Conservation (phyloP, 495 filamentous ascomycete species). For the Podospora anserina region DNA sequence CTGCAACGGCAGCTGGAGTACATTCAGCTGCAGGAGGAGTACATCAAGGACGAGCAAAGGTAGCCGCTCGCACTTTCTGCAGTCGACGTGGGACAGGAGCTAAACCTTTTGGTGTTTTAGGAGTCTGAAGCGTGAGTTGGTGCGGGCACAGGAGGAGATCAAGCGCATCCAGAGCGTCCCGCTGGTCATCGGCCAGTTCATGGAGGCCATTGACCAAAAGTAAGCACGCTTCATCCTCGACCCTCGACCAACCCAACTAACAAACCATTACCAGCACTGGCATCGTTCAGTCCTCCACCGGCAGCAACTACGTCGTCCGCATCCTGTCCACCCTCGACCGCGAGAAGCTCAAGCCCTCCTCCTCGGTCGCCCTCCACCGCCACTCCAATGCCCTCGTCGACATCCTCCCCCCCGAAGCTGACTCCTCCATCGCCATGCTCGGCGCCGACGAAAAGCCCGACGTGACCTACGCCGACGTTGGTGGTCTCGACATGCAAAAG, state of each 20-base stretch:
- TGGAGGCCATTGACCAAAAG: slow-evolving; percentile 99
- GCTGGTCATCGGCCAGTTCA: slow-evolving; percentile 97
- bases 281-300: slow-evolving; percentile 96
- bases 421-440: slow-evolving; percentile 98
- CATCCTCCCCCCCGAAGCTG: slow-evolving; percentile 94
- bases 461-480: slow-evolving; percentile 96
- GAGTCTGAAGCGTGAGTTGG: slow-evolving; percentile 94
- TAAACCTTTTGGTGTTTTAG: slow-evolving; percentile 26
- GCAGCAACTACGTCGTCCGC: slow-evolving; percentile 98
- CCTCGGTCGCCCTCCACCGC: slow-evolving; percentile 92
- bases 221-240: slow-evolving; percentile 41
- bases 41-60: slow-evolving; percentile 98
- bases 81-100: neutral
- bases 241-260: slow-evolving; percentile 4
- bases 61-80: neutral
- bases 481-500: slow-evolving; percentile 99
- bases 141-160: slow-evolving; percentile 97
- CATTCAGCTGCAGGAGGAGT: slow-evolving; percentile 97
- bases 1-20: slow-evolving; percentile 96
- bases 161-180: slow-evolving; percentile 99
- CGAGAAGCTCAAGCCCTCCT: slow-evolving; percentile 94
- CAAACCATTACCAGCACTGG: slow-evolving; percentile 66
- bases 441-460: slow-evolving; percentile 96
- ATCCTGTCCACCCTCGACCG: slow-evolving; percentile 98
- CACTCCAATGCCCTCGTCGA: slow-evolving; percentile 98